Evolutionary conservation across 2,329 filamentous ascomycete species (phyloP), one percentile per base, ranked within the genome.

Genomic region (Apiospora phragmitis): DNA sequence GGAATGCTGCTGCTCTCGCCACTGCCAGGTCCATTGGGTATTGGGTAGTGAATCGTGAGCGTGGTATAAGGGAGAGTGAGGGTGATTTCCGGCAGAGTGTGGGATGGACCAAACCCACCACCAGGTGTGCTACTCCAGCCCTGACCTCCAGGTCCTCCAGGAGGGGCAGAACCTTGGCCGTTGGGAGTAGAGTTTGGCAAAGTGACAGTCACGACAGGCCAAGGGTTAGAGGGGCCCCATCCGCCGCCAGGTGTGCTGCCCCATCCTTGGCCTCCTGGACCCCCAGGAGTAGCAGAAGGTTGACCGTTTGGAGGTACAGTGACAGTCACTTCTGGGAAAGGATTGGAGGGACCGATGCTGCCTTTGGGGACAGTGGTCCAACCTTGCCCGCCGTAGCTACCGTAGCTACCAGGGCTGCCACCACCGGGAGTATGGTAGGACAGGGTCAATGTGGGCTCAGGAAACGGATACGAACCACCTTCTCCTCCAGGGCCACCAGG

Each of bases 111-210:
- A 8, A 41, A 35, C 2, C 43, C 45, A 43, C 68, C 49, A 26
- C 51, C 69, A 35, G 38, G 38, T 16, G 38, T 66, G 38, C 12
- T 66, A 8, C 42, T 66, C 65, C 35, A 66, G 18, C 65, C 66
- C 32, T 68, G 66, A 51, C 69, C 68, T 21, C 69, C 66, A 29
- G 69, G 69, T 24, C 35, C 70, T 59, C 55, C 43, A 42, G 71
- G 66, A 67, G 32, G n/a, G 24, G 42, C 55, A 42, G 26, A n/a
- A 24, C 55, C 55, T 62, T 62, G 29, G 4, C 55, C 29, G 4
- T 35, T n/a, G 4, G 55, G 55, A n/a, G 71, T 18, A 65, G 26
- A 26, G 70, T 38, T 12, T 38, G 55, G 69, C 29, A 26, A 21
- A 45, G 62, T 67, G 16, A 49, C 24, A 6, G 67, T 68, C 5